These are phyloP conservation scores for Vitis rupestris DNA, from an alignment of 164 flowering plant genomes.

Conservation along the genomic window DNA sequence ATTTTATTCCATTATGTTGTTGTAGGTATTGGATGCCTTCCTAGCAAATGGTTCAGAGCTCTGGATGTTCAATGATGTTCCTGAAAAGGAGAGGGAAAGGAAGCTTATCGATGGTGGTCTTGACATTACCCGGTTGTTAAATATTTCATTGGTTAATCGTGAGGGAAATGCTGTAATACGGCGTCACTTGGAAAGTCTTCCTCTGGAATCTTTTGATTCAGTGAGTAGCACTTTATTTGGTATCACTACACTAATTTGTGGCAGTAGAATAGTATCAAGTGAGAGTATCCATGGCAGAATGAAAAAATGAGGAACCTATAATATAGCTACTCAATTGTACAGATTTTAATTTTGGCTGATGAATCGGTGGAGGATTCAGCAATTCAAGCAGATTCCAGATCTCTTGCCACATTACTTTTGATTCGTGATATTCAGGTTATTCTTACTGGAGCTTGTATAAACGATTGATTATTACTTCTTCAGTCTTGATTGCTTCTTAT, in stretches of 20 bases:
- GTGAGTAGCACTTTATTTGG: constrained; percentile 35
- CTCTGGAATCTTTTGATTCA: constrained; percentile 78
- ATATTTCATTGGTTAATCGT: constrained; percentile 62
- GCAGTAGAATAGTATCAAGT: not conserved
- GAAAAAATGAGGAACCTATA: not conserved
- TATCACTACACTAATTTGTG: constrained; percentile 1
- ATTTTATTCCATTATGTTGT: constrained; percentile 10
- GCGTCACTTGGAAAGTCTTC: constrained; percentile 83
- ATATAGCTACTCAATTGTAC: constrained; percentile 14
- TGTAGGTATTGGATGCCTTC: constrained; percentile 79
- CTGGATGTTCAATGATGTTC: constrained; percentile 90
- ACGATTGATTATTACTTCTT: too few relatives aligned
- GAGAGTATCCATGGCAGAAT: not conserved
- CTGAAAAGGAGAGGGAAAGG: constrained; percentile 66
- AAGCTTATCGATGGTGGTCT: constrained; percentile 82
- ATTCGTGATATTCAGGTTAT: constrained; percentile 87
- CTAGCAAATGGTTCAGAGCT: constrained; percentile 74
- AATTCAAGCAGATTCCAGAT: constrained; percentile 89
- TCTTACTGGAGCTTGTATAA: not conserved
- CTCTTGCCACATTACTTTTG: constrained; percentile 76
- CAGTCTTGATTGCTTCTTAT: too few relatives aligned
- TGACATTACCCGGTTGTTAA: constrained; percentile 49
- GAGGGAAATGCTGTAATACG: constrained; percentile 90
- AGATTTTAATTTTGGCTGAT: constrained; percentile 86
- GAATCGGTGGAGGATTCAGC: constrained; percentile 93